Evolutionary conservation across 805 yeast species (phyloP), one percentile per base, ranked within the genome.

Genomic region (Tetrapisispora fleetii): DNA sequence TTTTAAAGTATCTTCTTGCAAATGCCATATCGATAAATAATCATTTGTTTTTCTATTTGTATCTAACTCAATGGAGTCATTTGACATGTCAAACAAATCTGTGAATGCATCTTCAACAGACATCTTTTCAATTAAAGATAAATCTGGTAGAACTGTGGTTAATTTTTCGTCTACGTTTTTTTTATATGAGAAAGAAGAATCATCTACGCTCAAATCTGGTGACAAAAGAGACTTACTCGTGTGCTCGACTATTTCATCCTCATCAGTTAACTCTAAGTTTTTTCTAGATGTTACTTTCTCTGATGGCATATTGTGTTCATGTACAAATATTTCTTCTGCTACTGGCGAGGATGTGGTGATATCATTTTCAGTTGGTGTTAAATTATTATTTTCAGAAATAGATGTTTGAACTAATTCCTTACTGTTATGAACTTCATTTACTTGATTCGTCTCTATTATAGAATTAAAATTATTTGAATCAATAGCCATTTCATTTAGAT

Each of bases 11-110:
- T 48, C 48, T 43, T 62, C 64, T 43, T 64, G 68, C 13, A 48
- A 51, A 47, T 62, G 67, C 68, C 68, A 64, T 4, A 64, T 62
- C 3, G 61, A 54, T 16, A 64, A 46, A 45, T 61, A 64, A 43
- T 56, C 56, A 4, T 52, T 52, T 2, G 61, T 58, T 35, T 56
- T 52, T 16, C 40, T 48, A 1, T 54, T 33, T 24, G 48, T 45
- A n/a, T 55, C 50, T 3, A 56, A 37, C 36, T 58, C 58, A 21
- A 57, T 51, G 2, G 59, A 56, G 11, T 58, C 65, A 17, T 52
- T 45, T 2, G 66, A 62, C 7, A 56, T 52, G 30, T 61, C 65
- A 30, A 43, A 48, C 10, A 55, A 56, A 27, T 56, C 58, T 2
- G 46, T 52, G 41, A 60, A 62, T 14, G 62, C 53, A 36, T 62